Percentiles rank a stretch among this genome's conserved stretches.
These are phyloP conservation scores for Russula olivacea DNA, from an alignment of 768 basidiomycete species.

Conservation along the genomic window DNA sequence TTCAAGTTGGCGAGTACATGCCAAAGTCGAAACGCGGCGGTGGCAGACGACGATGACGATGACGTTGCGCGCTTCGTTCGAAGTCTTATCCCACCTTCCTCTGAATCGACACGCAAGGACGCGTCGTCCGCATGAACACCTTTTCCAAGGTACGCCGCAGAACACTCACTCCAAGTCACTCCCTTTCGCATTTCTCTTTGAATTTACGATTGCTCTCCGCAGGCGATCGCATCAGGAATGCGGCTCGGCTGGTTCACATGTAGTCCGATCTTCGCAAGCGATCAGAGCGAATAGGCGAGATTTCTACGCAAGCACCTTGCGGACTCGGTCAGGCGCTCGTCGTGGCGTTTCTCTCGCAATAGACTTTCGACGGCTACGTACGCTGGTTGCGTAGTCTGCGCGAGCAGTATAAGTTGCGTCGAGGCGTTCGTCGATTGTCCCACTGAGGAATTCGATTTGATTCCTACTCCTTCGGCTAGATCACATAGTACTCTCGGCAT, in stretches of 20 bases:
- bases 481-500: too few species aligned
- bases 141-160: neutral
- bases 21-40: slow-evolving; percentile 23
- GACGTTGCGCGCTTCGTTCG: too few species aligned
- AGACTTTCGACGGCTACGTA: slow-evolving; percentile 66
- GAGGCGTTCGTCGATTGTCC: slow-evolving; percentile 64
- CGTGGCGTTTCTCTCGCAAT: slow-evolving; percentile 53
- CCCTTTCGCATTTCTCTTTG: neutral
- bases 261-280: slow-evolving; percentile 67
- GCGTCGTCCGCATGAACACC: too few species aligned
- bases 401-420: slow-evolving; percentile 49
- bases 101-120: too few species aligned
- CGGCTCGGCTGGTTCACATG: slow-evolving; percentile 79
- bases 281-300: slow-evolving; percentile 67
- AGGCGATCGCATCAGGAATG: slow-evolving; percentile 75
- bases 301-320: slow-evolving; percentile 60
- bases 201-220: slow-evolving; percentile 24
- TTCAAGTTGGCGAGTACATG: slow-evolving; percentile 51
- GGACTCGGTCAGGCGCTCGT: slow-evolving; percentile 69
- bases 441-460: slow-evolving; percentile 55
- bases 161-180: neutral
- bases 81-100: too few species aligned
- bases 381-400: slow-evolving; percentile 69
- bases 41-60: too few species aligned
- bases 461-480: slow-evolving; percentile 38